Percentiles rank a stretch among this genome's conserved stretches.
Conservation (phyloP, 2,329 filamentous ascomycete species). For the Huntiella bhutanensis region DNA sequence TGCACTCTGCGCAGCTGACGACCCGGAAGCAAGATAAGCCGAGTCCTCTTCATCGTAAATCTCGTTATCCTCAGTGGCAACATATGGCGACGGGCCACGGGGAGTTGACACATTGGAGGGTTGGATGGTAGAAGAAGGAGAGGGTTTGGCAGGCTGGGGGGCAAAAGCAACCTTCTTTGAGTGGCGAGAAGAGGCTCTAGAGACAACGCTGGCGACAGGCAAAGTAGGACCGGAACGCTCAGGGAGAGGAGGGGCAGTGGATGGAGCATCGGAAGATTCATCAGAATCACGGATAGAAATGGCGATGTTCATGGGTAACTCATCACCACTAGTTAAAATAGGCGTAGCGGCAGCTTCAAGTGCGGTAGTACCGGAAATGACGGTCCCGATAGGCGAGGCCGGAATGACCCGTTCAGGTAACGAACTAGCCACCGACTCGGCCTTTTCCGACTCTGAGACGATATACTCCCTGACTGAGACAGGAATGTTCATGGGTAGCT, state of each 20-base stretch:
- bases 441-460: too few species aligned
- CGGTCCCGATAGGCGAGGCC: neutral
- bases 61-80: too few species aligned
- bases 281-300: neutral
- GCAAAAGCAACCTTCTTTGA: too few species aligned
- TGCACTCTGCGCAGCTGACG: too few species aligned
- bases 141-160: too few species aligned
- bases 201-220: neutral
- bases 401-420: neutral
- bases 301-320: neutral
- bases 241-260: neutral
- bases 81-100: too few species aligned
- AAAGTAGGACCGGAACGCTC: neutral
- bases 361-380: neutral
- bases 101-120: too few species aligned
- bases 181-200: neutral
- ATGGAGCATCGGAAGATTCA: neutral
- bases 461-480: too few species aligned
- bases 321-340: neutral
- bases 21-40: too few species aligned
- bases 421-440: neutral
- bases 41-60: too few species aligned
- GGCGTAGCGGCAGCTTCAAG: neutral
- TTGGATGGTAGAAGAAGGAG: too few species aligned
- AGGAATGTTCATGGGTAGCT: too few species aligned